A percentile compares a stretch with the other conserved stretches of the same genome.
phyloP scores from a whole-genome alignment of 2,329 filamentous ascomycete species.

The Helicocarpus griseus region DNA sequence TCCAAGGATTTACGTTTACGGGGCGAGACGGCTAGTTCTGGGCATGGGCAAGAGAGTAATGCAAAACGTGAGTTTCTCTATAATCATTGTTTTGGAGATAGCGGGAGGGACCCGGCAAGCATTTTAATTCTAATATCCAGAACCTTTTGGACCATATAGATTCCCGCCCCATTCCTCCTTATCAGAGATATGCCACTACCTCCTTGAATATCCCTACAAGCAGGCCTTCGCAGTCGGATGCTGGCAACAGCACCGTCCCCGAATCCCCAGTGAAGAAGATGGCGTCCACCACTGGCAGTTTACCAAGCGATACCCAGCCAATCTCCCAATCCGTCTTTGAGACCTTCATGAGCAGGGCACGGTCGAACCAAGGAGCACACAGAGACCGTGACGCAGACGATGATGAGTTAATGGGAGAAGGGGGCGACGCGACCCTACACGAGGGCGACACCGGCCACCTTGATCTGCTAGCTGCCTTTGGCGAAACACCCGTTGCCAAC shows the following conservation, averaged over 20 bases:
- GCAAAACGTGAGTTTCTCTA: not conserved
- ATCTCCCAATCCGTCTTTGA: slow-evolving; percentile 37
- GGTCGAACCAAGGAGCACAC: slow-evolving; percentile 13
- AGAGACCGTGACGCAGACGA: slow-evolving; percentile 8
- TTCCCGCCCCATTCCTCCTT: not conserved
- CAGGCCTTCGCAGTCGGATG: slow-evolving; percentile 12
- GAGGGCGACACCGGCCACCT: slow-evolving; percentile 37
- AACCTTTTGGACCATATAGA: not conserved
- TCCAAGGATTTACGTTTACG: not conserved
- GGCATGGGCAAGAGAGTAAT: not conserved
- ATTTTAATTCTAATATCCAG: not conserved
- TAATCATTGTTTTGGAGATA: not conserved
- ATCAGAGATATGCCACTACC: not conserved
- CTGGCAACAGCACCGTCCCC: slow-evolving; percentile 11
- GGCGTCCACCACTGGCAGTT: slow-evolving; percentile 22
- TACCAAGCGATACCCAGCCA: slow-evolving; percentile 34
- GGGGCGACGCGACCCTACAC: slow-evolving; percentile 27
- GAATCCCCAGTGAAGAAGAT: slow-evolving; percentile 22
- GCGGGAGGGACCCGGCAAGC: not conserved
- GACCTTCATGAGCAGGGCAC: slow-evolving; percentile 29
- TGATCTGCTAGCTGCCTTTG: slow-evolving; percentile 32
- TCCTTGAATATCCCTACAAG: slow-evolving; percentile 3
- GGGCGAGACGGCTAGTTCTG: not conserved
- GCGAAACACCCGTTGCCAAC: slow-evolving; percentile 17
- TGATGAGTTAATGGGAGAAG: slow-evolving; percentile 18